These are phyloP conservation scores for Scenedesmus sp. DNA, from an alignment of 163 green algal species.

Conservation along the genomic window DNA sequence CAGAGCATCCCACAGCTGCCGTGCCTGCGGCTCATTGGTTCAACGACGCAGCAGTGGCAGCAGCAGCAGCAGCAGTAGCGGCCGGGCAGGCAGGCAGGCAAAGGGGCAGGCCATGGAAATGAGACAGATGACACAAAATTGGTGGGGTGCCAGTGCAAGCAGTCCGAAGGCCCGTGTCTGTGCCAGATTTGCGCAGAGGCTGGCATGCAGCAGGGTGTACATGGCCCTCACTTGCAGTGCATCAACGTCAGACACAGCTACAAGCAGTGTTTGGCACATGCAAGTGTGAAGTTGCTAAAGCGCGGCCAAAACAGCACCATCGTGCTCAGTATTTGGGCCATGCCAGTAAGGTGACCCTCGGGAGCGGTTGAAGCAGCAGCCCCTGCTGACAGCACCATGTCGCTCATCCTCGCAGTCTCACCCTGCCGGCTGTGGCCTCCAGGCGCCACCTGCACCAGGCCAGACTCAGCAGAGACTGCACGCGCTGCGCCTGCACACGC, in stretches of 20 bases:
- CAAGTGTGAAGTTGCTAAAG: no score
- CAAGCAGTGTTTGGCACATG: no score
- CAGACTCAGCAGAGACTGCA: no score
- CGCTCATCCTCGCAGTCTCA: background rate
- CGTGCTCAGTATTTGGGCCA: no score
- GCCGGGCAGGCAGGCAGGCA: background rate
- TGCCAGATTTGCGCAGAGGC: background rate
- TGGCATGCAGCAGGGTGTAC: background rate
- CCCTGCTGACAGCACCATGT: no score
- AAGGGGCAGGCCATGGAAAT: no score
- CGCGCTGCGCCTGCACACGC: background rate
- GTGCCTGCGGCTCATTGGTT: background rate
- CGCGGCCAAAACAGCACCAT: no score
- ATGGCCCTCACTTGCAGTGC: no score
- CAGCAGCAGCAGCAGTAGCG: background rate
- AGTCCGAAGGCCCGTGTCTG: background rate
- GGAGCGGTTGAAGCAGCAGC: no score
- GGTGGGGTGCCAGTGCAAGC: background rate
- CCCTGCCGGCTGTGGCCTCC: background rate
- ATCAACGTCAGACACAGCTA: no score
- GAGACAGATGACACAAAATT: no score
- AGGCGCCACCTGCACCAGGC: background rate
- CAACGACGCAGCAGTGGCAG: background rate
- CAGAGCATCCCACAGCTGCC: background rate
- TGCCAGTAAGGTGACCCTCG: no score